These are phyloP conservation scores for Potentilla sterilis DNA, from an alignment of 306 rosid genomes.

Conservation along the genomic window DNA sequence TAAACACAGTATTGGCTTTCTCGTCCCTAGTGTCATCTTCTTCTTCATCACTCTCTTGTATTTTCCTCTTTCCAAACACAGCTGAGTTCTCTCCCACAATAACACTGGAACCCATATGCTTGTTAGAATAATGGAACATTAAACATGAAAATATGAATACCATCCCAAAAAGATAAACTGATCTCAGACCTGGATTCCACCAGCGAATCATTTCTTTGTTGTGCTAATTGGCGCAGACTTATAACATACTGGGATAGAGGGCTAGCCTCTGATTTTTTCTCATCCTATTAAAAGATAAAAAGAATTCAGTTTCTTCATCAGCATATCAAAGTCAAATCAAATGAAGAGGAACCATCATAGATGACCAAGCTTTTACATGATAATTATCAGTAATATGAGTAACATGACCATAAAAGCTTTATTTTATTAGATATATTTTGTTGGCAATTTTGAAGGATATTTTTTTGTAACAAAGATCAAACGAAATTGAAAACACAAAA, in stretches of 20 bases:
- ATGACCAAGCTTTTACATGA: not conserved
- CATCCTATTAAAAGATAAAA: conserved; percentile 50
- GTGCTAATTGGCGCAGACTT: conserved; percentile 62
- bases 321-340: not conserved
- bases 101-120: conserved; percentile 48
- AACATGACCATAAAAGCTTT: not conserved
- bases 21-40: conserved; percentile 43
- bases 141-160: conserved; percentile 21
- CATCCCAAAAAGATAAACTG: conserved; percentile 8
- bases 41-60: conserved; percentile 59
- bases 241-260: conserved; percentile 54
- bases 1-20: conserved; percentile 58
- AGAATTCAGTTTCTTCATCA: not conserved
- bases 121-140: conserved; percentile 35
- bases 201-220: conserved; percentile 52
- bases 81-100: conserved; percentile 71
- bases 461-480: too few species aligned
- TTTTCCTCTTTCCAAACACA: conserved; percentile 49
- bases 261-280: conserved; percentile 55
- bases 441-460: not conserved
- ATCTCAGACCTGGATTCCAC: conserved; percentile 67
- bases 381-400: not conserved
- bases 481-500: not conserved
- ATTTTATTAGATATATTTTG: too few species aligned
- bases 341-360: not conserved